These are phyloP conservation scores for Orbilia blumenaviensis DNA, from an alignment of 2,329 filamentous ascomycete species.

Conservation along the genomic window DNA sequence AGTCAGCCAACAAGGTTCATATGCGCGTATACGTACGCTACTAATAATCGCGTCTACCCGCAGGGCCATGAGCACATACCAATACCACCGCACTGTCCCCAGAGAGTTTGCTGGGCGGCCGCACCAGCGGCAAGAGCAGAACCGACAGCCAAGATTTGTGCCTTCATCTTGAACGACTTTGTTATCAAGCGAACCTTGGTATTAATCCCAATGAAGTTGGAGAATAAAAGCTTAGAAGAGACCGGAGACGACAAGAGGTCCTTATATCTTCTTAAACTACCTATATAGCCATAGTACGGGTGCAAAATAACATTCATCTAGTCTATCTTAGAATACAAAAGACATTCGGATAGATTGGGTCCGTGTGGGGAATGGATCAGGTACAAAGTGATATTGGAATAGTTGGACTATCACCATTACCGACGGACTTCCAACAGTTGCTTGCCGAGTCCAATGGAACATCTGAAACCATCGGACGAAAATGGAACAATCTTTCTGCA, in stretches of 20 bases:
- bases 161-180: slow-evolving; percentile 33
- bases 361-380: slow-evolving; percentile 3
- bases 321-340: no score
- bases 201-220: slow-evolving; percentile 13
- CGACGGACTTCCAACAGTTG: slow-evolving; percentile 20
- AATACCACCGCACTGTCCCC: slow-evolving; percentile 54
- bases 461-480: slow-evolving; percentile 12
- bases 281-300: neutral
- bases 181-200: neutral
- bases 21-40: no score
- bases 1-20: neutral
- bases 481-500: neutral
- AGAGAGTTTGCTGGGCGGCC: slow-evolving; percentile 47
- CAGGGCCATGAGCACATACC: slow-evolving; percentile 20
- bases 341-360: slow-evolving; percentile 47
- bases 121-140: slow-evolving; percentile 44
- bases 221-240: neutral
- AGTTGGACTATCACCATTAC: slow-evolving; percentile 12
- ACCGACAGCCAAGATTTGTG: slow-evolving; percentile 40
- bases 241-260: neutral
- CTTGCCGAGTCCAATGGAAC: neutral
- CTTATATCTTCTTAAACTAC: slow-evolving; percentile 12
- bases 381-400: neutral
- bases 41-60: neutral
- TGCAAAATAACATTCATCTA: no score